These are phyloP conservation scores for Clavariopsis aquatica DNA, from an alignment of 495 filamentous ascomycete genomes.

Conservation along the genomic window DNA sequence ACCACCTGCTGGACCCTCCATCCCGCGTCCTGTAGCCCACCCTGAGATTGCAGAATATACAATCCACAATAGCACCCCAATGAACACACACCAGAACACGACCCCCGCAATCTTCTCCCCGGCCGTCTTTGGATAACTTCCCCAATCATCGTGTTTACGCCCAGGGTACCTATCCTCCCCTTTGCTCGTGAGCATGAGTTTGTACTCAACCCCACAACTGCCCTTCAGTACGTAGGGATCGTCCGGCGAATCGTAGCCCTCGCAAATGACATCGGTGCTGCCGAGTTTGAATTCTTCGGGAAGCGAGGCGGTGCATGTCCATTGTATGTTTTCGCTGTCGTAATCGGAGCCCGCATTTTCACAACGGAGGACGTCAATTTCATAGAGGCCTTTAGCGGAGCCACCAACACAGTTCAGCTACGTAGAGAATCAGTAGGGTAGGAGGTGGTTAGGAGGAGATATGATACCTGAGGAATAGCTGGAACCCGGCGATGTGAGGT, in stretches of 20 bases:
- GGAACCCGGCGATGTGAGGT: slow-evolving; percentile 77
- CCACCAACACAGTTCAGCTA: slow-evolving; percentile 77
- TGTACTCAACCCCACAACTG: slow-evolving; percentile 91
- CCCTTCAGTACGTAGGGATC: slow-evolving; percentile 86
- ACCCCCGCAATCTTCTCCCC: slow-evolving; percentile 26
- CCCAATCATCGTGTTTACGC: slow-evolving; percentile 31
- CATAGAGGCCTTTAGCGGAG: slow-evolving; percentile 61
- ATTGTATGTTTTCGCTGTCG: slow-evolving; percentile 62
- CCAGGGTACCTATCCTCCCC: slow-evolving; percentile 67
- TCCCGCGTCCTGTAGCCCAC: background rate
- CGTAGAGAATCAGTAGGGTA: background rate
- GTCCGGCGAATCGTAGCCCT: slow-evolving; percentile 74
- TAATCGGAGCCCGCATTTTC: slow-evolving; percentile 68
- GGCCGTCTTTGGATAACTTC: slow-evolving; percentile 3
- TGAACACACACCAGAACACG: slow-evolving; percentile 47
- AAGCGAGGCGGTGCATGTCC: slow-evolving; percentile 80
- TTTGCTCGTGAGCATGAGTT: slow-evolving; percentile 74
- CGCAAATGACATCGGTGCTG: slow-evolving; percentile 86
- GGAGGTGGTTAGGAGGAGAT: background rate
- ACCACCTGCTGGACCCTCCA: slow-evolving; percentile 39
- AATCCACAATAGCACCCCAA: slow-evolving; percentile 55
- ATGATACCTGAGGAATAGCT: slow-evolving; percentile 67
- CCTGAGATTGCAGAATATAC: slow-evolving; percentile 49
- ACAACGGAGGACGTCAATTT: slow-evolving; percentile 82
- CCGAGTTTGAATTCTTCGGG: slow-evolving; percentile 87